Conservation (phyloP, 441 rosid genomes). For the Bruguiera hainesii region DNA sequence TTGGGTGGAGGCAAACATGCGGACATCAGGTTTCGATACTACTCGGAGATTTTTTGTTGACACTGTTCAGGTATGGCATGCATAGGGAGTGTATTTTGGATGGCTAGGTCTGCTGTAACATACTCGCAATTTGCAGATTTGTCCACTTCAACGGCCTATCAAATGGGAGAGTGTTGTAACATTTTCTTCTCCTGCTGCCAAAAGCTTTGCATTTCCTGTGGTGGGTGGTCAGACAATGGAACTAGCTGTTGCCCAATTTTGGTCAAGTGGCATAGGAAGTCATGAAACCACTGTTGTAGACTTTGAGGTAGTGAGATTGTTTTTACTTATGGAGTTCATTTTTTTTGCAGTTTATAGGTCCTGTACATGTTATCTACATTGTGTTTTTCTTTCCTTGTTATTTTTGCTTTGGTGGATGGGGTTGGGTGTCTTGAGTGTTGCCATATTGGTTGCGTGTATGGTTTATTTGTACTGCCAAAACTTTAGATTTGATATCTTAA, state of each 20-base stretch:
- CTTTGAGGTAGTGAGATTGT: constrained; percentile 71
- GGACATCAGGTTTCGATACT: constrained; percentile 85
- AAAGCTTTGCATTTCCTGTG: constrained; percentile 78
- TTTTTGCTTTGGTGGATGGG: too few species aligned
- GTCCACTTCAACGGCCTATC: constrained; percentile 87
- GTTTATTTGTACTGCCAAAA: too few species aligned
- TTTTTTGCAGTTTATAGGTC: neutral
- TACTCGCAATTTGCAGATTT: constrained; percentile 55
- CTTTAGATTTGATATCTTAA: too few species aligned
- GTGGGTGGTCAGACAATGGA: constrained; percentile 95
- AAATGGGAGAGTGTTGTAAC: constrained; percentile 83
- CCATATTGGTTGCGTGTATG: too few species aligned
- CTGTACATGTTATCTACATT: neutral
- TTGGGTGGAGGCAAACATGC: constrained; percentile 98
- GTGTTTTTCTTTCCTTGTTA: too few species aligned
- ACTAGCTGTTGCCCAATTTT: constrained; percentile 90
- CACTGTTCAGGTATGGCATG: constrained; percentile 72
- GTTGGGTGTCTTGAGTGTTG: too few species aligned
- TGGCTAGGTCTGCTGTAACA: constrained; percentile 30
- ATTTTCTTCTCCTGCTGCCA: constrained; percentile 77
- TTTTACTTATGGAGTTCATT: neutral
- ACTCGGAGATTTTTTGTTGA: constrained; percentile 77
- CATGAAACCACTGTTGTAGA: constrained; percentile 73
- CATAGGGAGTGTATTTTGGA: constrained; percentile 15
- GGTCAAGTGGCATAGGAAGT: constrained; percentile 99